phyloP scores from a whole-genome alignment of 345 rosid species.

The Citrus mangshanensis region DNA sequence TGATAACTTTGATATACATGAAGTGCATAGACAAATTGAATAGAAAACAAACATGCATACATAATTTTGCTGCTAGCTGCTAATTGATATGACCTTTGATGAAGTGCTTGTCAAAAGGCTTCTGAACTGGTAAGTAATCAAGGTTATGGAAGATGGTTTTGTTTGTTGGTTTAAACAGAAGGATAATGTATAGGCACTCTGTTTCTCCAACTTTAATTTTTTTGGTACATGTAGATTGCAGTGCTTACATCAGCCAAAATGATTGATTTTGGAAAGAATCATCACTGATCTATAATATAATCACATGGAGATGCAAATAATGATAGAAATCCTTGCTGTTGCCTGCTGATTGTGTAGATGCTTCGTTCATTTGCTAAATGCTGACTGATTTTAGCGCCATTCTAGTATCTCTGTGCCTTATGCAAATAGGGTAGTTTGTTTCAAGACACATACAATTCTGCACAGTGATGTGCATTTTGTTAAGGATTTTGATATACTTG shows the following conservation, averaged over 20 bases:
- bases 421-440: not conserved
- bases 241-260: not conserved
- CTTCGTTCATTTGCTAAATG: not conserved
- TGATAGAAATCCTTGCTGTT: not conserved
- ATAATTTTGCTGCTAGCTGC: not conserved
- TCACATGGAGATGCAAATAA: not conserved
- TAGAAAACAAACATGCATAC: not conserved
- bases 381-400: not conserved
- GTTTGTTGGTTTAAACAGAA: not conserved
- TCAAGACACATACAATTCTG: not conserved
- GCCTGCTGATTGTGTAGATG: not conserved
- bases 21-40: not conserved
- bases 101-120: not conserved
- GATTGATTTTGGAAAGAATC: not conserved
- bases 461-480: not conserved
- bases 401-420: not conserved
- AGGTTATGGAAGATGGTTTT: not conserved
- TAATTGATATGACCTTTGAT: not conserved
- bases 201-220: too few species aligned
- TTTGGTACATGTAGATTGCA: not conserved
- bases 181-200: not conserved
- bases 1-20: not conserved
- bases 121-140: not conserved
- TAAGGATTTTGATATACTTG: not conserved
- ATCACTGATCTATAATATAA: not conserved